Percentiles rank a stretch among this genome's conserved stretches.
These are phyloP conservation scores for Calendula officinalis DNA, from an alignment of 129 eudicot species.

Conservation along the genomic window DNA sequence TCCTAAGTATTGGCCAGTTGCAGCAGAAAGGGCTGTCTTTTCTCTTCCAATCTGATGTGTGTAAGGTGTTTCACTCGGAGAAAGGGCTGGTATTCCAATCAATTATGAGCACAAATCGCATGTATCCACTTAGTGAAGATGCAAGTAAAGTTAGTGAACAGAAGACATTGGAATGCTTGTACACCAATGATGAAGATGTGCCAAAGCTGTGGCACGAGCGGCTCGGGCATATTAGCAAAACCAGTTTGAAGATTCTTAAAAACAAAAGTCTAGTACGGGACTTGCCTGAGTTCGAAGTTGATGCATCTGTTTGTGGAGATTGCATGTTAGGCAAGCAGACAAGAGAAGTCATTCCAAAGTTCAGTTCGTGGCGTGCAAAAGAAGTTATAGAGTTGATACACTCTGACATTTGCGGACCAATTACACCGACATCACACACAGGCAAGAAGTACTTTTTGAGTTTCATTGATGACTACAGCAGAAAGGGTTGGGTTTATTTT, in stretches of 20 bases:
- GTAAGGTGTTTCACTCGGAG: neutral
- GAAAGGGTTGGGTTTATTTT: neutral
- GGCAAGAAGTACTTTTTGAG: neutral
- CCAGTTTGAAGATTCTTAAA: neutral
- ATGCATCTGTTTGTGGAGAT: neutral
- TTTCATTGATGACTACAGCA: neutral
- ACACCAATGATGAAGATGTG: neutral
- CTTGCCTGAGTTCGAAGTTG: neutral
- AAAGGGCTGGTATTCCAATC: neutral
- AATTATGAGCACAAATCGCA: neutral
- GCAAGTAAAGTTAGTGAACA: neutral
- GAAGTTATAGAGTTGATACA: neutral
- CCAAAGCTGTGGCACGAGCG: neutral
- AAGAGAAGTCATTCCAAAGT: neutral
- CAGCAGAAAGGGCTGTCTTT: neutral
- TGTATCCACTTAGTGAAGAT: neutral
- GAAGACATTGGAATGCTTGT: neutral
- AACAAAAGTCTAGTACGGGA: neutral
- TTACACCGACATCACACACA: neutral
- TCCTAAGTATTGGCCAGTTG: neutral
- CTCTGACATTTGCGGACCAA: neutral
- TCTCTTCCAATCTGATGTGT: neutral
- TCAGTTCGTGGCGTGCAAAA: neutral
- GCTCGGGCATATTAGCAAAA: neutral
- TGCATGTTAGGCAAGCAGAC: neutral